Percentiles rank a stretch among this genome's conserved stretches.
These are phyloP conservation scores for Warburgia ugandensis DNA, from an alignment of 164 flowering plant species.

Conservation along the genomic window DNA sequence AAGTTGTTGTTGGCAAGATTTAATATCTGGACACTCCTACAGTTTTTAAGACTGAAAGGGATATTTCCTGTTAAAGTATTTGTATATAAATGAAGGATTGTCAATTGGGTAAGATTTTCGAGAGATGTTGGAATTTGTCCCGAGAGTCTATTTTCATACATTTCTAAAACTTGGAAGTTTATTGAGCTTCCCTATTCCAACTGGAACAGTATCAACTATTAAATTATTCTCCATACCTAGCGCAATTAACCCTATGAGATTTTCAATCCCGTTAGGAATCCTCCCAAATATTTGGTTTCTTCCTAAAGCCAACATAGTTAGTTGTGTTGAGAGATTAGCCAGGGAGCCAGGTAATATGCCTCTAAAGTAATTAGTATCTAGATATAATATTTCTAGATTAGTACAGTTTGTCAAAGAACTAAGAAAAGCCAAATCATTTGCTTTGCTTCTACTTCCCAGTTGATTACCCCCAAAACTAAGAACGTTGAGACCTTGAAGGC, in stretches of 20 bases:
- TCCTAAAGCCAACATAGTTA: constrained; percentile 2
- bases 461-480: too few species aligned
- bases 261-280: constrained; percentile 22
- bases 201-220: constrained; percentile 19
- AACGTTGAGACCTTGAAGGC: too few species aligned
- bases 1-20: constrained; percentile 9
- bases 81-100: background rate
- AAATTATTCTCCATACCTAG: constrained; percentile 1
- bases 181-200: background rate
- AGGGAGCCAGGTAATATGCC: constrained; percentile 16
- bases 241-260: constrained; percentile 14
- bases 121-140: constrained; percentile 21
- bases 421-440: too few species aligned
- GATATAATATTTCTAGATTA: background rate
- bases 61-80: constrained; percentile 21
- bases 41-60: constrained; percentile 3
- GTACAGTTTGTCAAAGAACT: too few species aligned
- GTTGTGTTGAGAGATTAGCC: constrained; percentile 18
- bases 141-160: background rate
- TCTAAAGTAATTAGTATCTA: constrained; percentile 3
- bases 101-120: constrained; percentile 16
- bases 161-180: background rate
- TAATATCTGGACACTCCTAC: background rate
- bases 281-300: constrained; percentile 19
- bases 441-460: too few species aligned